These are phyloP conservation scores for Leucocoprinus leucothites DNA, from an alignment of 768 basidiomycete genomes.

Conservation along the genomic window DNA sequence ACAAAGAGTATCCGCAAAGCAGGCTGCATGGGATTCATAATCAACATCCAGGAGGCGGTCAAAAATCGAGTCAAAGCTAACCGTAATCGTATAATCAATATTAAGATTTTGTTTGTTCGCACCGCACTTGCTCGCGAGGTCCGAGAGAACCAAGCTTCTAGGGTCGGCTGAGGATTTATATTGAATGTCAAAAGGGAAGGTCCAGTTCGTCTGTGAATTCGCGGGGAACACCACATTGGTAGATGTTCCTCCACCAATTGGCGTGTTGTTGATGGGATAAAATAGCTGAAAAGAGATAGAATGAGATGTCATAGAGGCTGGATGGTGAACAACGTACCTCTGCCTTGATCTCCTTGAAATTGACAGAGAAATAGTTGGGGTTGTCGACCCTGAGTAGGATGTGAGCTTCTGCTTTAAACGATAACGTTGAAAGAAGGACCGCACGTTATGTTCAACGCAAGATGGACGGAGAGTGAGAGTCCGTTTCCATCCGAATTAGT, in stretches of 20 bases:
- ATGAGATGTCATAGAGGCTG: neutral
- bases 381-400: conserved; percentile 59
- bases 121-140: conserved; percentile 65
- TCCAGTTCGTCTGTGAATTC: conserved; percentile 58
- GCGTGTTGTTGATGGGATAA: conserved; percentile 72
- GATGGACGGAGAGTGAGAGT: conserved; percentile 3
- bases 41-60: neutral
- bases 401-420: neutral
- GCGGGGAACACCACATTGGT: conserved; percentile 46
- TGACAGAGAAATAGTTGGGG: conserved; percentile 77
- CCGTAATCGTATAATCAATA: conserved; percentile 67
- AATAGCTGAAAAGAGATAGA: conserved; percentile 42
- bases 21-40: conserved; percentile 39
- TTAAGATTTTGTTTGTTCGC: conserved; percentile 44
- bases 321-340: conserved; percentile 35
- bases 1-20: conserved; percentile 63
- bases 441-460: conserved; percentile 10
- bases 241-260: conserved; percentile 61
- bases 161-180: conserved; percentile 60
- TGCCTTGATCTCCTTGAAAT: conserved; percentile 61
- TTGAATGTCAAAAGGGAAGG: conserved; percentile 69
- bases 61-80: conserved; percentile 23
- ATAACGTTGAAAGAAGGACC: neutral
- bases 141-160: conserved; percentile 47
- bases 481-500: neutral